Evolutionary conservation across 139 green algal species (phyloP).

Genomic region (Yamagishiella unicocca): DNA sequence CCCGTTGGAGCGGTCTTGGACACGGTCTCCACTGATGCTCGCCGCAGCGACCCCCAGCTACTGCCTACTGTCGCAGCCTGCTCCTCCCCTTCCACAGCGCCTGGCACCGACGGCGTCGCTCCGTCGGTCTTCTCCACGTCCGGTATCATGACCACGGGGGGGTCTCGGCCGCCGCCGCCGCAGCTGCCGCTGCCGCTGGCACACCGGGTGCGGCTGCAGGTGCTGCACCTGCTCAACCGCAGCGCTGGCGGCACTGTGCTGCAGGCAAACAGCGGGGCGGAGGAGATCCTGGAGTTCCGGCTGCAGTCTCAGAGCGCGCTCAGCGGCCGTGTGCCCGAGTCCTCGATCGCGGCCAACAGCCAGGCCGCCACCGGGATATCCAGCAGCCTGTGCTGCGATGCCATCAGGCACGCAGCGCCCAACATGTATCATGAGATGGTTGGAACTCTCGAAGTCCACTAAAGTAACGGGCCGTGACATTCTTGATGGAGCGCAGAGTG

Average conservation of each 20-base stretch:
- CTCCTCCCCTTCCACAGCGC: too few relatives aligned
- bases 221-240: slow-evolving; percentile 19
- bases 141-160: neutral
- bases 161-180: neutral
- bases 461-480: too few relatives aligned
- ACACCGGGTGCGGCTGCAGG: slow-evolving; percentile 16
- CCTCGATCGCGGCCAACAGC: too few relatives aligned
- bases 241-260: neutral
- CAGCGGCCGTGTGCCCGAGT: neutral
- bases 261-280: neutral
- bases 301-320: neutral
- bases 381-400: neutral
- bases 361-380: neutral
- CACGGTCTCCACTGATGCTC: too few relatives aligned
- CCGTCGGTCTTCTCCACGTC: neutral
- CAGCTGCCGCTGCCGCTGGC: neutral
- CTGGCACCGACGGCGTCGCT: neutral
- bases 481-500: too few relatives aligned
- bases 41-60: too few relatives aligned
- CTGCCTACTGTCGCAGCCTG: too few relatives aligned
- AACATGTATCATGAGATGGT: slow-evolving; percentile 32
- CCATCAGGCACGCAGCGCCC: slow-evolving; percentile 7
- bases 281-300: slow-evolving; percentile 4
- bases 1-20: too few relatives aligned
- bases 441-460: slow-evolving; percentile 3